phyloP scores from a whole-genome alignment of 2,329 filamentous ascomycete genomes.

The Aspergillus ustus region DNA sequence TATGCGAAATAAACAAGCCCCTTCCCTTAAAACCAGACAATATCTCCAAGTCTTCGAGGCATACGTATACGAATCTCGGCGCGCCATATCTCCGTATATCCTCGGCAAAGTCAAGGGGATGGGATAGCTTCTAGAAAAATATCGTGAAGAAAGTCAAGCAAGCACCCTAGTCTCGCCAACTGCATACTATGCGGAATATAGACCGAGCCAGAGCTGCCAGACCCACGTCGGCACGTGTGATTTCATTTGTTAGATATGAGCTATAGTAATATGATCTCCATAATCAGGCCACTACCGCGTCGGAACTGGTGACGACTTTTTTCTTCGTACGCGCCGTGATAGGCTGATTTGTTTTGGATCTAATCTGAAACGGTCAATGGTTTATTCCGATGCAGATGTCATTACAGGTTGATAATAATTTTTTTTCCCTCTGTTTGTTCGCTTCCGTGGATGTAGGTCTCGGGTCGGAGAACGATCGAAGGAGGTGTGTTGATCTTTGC shows the following conservation, averaged over 20 bases:
- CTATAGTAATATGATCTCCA: conserved; percentile 3
- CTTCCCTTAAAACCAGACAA: not conserved
- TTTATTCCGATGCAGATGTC: not conserved
- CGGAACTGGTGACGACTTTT: not conserved
- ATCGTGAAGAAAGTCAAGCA: not conserved
- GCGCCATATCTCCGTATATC: not conserved
- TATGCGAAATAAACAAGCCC: too few relatives aligned
- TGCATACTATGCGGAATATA: not conserved
- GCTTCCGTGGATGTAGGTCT: not conserved
- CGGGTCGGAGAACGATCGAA: not conserved
- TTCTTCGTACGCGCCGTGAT: not conserved
- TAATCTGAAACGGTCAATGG: not conserved
- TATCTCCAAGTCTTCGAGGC: not conserved
- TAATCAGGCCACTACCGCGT: conserved; percentile 13
- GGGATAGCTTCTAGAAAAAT: not conserved
- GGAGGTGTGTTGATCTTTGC: not conserved
- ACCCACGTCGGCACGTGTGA: conserved; percentile 11
- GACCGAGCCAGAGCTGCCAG: conserved; percentile 6
- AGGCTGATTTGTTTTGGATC: not conserved
- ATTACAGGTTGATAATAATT: not conserved
- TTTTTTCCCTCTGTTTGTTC: not conserved
- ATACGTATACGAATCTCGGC: not conserved
- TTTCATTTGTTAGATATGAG: not conserved
- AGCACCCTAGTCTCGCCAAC: not conserved
- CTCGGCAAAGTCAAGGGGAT: not conserved